Evolutionary conservation across 2,329 filamentous ascomycete genomes (phyloP).

Genomic region (Westerdykella aurantiaca): DNA sequence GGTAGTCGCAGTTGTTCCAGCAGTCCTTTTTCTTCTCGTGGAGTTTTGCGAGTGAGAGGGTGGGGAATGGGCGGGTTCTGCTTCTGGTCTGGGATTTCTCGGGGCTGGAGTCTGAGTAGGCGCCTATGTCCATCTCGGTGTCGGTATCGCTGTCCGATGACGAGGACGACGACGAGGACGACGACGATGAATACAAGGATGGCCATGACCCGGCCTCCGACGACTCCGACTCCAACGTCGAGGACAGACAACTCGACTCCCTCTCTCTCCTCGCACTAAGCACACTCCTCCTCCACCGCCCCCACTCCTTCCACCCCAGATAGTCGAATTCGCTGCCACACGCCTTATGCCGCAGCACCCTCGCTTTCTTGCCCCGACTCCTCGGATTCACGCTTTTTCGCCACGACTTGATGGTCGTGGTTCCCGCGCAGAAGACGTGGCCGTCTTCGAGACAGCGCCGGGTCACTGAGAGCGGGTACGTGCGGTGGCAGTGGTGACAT

Average conservation of each 20-base stretch:
- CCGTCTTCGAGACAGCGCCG: conserved; percentile 51
- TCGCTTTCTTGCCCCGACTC: background rate
- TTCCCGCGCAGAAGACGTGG: conserved; percentile 50
- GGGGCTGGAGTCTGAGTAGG: background rate
- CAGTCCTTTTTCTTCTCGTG: conserved; percentile 34
- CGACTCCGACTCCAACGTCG: background rate
- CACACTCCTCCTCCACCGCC: conserved; percentile 38
- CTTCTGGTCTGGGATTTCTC: background rate
- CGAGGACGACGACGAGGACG: background rate
- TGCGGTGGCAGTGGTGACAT: conserved; percentile 47
- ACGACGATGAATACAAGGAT: conserved; percentile 1
- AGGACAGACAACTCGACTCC: background rate
- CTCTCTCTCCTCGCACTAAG: conserved; percentile 9
- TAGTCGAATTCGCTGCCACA: conserved; percentile 52
- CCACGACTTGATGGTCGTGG: conserved; percentile 33
- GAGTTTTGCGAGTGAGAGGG: background rate
- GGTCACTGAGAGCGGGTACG: conserved; percentile 46
- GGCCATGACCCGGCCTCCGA: background rate
- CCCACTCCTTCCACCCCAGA: conserved; percentile 45
- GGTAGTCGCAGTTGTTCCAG: conserved; percentile 44
- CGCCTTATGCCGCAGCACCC: conserved; percentile 33
- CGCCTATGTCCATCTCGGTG: background rate
- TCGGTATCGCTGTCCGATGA: conserved; percentile 1
- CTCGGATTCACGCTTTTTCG: conserved; percentile 10
- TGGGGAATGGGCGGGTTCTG: background rate